Evolutionary conservation across 2,329 filamentous ascomycete genomes (phyloP), one percentile per base, ranked within the genome.

Genomic region (Aciculosporium take): DNA sequence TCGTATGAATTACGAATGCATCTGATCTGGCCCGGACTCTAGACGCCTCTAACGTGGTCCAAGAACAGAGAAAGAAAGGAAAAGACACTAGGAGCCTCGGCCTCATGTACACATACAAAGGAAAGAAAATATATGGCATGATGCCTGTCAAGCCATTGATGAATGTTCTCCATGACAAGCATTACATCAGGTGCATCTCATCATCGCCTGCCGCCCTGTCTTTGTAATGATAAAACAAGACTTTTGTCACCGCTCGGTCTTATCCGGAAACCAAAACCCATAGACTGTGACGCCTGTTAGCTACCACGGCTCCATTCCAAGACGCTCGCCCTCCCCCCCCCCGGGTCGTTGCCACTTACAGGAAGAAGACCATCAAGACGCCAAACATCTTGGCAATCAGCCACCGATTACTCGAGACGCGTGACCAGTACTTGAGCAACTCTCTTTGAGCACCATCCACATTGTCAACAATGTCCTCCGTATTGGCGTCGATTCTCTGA

Each of bases 391-490:
- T 84, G 33, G 87, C 87, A 52, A 96, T 80, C 49, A 98, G 66
- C 91, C 89, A 96, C 49, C 91, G 74, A 66, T 98, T 98, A 47
- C 88, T 86, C 43, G 86, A 91, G 23, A 96, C 88, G 31, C 88
- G 74, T 23, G 78, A 82, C 89, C 91, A 98, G 64, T 96, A 98
- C 61, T 95, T 95, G 65, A 98, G 76, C 55, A 98, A 60, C 63
- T 98, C 89, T 48, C 88, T 74, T 59, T 98, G 91, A 5, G 91
- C 91, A 15, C 91, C 91, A 56, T 94, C 78, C n/a, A 98, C 89
- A 53, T 98, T 98, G 56, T 96, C 89, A 41, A 98, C 89, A 5
- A 98, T 86, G 53, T 95, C 88, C 56, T 98, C 91, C 1, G 89
- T 95, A 61, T 96, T 95, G 49, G 89, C 89, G 54, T 96, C 89